A percentile compares a stretch with the other conserved stretches of the same genome.
Conservation (phyloP, 1,284 basidiomycete genomes). For the Trichosporon sp. region DNA sequence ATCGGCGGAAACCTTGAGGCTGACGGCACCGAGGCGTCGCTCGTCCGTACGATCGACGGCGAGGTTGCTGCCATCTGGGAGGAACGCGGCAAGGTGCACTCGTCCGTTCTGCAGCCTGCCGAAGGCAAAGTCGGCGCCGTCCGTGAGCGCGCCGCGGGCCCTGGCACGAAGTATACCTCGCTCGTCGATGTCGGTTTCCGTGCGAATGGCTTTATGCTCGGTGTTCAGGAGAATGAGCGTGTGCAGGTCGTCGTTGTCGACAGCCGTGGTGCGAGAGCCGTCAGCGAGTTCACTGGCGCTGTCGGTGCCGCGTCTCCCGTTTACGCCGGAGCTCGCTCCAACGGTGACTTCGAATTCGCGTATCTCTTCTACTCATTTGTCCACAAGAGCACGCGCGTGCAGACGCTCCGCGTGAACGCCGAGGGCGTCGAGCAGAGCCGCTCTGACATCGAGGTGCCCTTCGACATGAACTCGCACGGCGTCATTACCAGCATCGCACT, state of each 20-base stretch:
- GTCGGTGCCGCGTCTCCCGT: constrained; percentile 37
- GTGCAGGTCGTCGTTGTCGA: constrained; percentile 55
- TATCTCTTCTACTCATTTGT: constrained; percentile 66
- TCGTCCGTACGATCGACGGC: constrained; percentile 22
- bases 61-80: constrained; percentile 59
- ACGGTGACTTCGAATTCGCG: constrained; percentile 49
- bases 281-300: constrained; percentile 54
- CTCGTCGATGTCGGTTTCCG: constrained; percentile 39
- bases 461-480: constrained; percentile 66
- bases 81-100: constrained; percentile 55
- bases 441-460: constrained; percentile 35
- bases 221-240: constrained; percentile 54
- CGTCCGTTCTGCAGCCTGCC: constrained; percentile 17
- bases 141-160: constrained; percentile 46
- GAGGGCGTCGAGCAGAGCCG: constrained; percentile 9
- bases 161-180: constrained; percentile 22
- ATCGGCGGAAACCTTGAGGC: constrained; percentile 54
- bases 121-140: constrained; percentile 50
- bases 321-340: constrained; percentile 48
- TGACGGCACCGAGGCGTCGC: constrained; percentile 26
- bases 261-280: constrained; percentile 43
- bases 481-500: constrained; percentile 49
- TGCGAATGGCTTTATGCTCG: constrained; percentile 44
- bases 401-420: constrained; percentile 8
- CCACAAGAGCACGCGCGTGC: neutral